Conservation (phyloP, 1,284 basidiomycete genomes). For the Cryptococcus sp. region DNA sequence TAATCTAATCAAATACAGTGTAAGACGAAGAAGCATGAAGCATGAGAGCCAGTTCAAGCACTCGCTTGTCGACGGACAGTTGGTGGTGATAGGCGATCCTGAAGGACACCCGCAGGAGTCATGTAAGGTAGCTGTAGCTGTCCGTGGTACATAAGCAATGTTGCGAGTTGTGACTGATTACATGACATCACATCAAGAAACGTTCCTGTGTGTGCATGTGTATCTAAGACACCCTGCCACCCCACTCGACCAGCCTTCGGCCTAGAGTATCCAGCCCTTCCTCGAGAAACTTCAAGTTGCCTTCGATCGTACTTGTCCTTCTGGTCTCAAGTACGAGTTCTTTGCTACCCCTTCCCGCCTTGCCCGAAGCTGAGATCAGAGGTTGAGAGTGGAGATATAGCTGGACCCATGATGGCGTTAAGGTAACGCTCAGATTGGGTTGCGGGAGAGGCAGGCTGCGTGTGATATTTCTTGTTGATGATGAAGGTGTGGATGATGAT, state of each 20-base stretch:
- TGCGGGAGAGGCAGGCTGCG: slow-evolving; percentile 34
- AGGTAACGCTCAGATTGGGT: slow-evolving; percentile 27
- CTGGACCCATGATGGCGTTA: slow-evolving; percentile 41
- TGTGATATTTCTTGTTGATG: slow-evolving; percentile 5
- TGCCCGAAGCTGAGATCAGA: slow-evolving; percentile 9
- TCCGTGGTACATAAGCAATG: too few species aligned
- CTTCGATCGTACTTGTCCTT: slow-evolving; percentile 27
- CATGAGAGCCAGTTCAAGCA: too few species aligned
- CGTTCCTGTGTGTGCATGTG: too few species aligned
- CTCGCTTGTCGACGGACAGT: too few species aligned
- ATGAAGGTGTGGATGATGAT: slow-evolving; percentile 1
- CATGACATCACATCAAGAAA: too few species aligned
- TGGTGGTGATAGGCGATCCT: too few species aligned
- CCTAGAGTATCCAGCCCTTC: slow-evolving; percentile 39
- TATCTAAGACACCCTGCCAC: slow-evolving; percentile 15
- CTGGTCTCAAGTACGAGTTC: slow-evolving; percentile 40
- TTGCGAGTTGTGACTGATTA: too few species aligned
- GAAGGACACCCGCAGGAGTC: too few species aligned
- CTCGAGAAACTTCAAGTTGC: slow-evolving; percentile 25
- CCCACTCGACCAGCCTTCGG: slow-evolving; percentile 37
- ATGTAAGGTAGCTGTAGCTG: too few species aligned
- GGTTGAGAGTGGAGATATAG: slow-evolving; percentile 29
- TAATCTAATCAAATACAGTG: neutral
- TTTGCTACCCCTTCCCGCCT: slow-evolving; percentile 9
- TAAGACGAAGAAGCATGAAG: too few species aligned